Evolutionary conservation across 495 filamentous ascomycete genomes (phyloP).

Genomic region (Glarea lozoyensis): DNA sequence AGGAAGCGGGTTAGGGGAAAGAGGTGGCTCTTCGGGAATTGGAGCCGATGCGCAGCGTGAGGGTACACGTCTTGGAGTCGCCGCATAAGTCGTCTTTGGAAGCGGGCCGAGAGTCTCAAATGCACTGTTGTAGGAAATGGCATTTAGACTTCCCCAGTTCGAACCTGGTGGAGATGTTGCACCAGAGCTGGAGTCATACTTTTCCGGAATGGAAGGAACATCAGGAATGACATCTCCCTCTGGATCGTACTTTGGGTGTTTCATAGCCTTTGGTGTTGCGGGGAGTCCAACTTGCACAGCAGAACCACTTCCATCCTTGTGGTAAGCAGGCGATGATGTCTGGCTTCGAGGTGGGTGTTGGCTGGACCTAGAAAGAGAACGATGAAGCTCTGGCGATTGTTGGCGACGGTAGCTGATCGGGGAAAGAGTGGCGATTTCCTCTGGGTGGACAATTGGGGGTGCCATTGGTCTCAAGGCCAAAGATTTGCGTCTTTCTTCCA

Average conservation of each 20-base stretch:
- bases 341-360: constrained; percentile 34
- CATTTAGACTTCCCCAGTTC: constrained; percentile 19
- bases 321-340: constrained; percentile 36
- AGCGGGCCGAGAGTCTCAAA: constrained; percentile 27
- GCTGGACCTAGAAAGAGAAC: constrained; percentile 21
- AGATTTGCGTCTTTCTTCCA: constrained; percentile 78
- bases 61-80: constrained; percentile 49
- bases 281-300: constrained; percentile 54
- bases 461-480: constrained; percentile 70
- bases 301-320: constrained; percentile 26
- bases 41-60: constrained; percentile 68
- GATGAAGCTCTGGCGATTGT: constrained; percentile 23
- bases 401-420: constrained; percentile 28
- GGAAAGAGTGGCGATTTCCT: constrained; percentile 43
- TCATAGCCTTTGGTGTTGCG: constrained; percentile 79
- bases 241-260: constrained; percentile 60
- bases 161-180: constrained; percentile 25
- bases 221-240: constrained; percentile 48
- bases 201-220: constrained; percentile 58
- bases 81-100: constrained; percentile 58
- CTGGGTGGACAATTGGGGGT: constrained; percentile 73
- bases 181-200: constrained; percentile 30
- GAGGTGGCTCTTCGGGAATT: constrained; percentile 46
- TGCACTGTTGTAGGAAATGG: constrained; percentile 24
- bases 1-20: constrained; percentile 30